These are phyloP conservation scores for Lentinula aciculospora DNA, from an alignment of 768 basidiomycete species.

Conservation along the genomic window DNA sequence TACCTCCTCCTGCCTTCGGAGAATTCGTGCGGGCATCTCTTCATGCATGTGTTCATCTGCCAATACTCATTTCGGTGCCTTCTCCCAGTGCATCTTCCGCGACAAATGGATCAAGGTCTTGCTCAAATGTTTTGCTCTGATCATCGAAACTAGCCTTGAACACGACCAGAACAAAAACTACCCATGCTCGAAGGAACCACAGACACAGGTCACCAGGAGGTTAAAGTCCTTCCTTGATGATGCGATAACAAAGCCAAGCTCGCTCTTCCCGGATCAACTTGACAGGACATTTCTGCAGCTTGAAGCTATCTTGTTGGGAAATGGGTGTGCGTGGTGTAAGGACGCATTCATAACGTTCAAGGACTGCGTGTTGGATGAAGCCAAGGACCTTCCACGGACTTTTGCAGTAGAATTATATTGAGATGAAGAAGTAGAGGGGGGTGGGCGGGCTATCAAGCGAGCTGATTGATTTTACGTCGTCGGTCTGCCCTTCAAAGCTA, in stretches of 20 bases:
- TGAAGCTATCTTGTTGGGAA: background rate
- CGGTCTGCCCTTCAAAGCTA: too few species aligned
- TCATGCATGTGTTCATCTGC: background rate
- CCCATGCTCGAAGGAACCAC: background rate
- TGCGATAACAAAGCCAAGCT: background rate
- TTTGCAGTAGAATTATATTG: background rate
- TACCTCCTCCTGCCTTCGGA: background rate
- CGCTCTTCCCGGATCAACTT: background rate
- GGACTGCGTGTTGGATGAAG: background rate
- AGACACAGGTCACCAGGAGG: background rate
- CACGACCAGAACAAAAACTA: background rate
- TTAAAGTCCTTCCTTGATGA: background rate
- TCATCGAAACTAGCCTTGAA: background rate
- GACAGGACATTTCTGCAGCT: background rate
- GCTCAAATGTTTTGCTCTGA: background rate
- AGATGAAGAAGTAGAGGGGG: background rate
- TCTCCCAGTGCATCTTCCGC: background rate
- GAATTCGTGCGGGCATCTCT: background rate
- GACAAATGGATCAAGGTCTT: background rate
- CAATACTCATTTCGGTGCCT: background rate
- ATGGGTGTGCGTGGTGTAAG: slow-evolving; percentile 1
- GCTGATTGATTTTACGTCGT: too few species aligned
- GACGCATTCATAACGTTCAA: background rate
- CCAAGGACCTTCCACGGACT: background rate
- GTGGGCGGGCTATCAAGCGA: too few species aligned